Conservation (phyloP, 1,284 basidiomycete species). For the Leccinum subfulvum region DNA sequence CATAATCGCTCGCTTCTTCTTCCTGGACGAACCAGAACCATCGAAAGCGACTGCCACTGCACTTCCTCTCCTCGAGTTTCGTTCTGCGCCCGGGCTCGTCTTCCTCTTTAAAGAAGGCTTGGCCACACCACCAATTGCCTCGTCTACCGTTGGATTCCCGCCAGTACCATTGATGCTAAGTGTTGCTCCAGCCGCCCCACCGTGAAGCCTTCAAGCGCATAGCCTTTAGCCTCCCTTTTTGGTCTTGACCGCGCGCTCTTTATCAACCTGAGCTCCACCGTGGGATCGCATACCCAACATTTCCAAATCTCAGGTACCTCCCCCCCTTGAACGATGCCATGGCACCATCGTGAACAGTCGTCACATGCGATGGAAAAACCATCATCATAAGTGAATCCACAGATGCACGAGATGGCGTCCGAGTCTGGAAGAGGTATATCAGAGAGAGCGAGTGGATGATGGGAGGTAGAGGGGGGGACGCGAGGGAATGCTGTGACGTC, state of each 20-base stretch:
- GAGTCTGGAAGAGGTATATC: constrained; percentile 33
- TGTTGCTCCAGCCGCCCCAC: constrained; percentile 8
- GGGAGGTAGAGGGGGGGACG: constrained; percentile 26
- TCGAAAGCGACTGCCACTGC: constrained; percentile 39
- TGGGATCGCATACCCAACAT: constrained; percentile 61
- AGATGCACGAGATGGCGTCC: constrained; percentile 69
- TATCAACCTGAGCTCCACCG: constrained; percentile 37
- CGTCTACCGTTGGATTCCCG: constrained; percentile 15
- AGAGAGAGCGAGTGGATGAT: constrained; percentile 17
- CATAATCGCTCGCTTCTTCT: constrained; percentile 42
- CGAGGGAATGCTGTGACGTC: constrained; percentile 12
- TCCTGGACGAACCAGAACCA: constrained; percentile 35
- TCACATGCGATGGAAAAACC: constrained; percentile 94
- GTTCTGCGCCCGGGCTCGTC: constrained; percentile 46
- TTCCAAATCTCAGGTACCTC: constrained; percentile 75
- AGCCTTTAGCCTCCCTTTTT: constrained; percentile 19
- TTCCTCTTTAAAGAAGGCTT: constrained; percentile 32
- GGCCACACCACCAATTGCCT: constrained; percentile 12
- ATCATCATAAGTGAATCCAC: constrained; percentile 76
- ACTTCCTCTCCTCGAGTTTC: constrained; percentile 43
- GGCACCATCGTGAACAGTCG: constrained; percentile 85
- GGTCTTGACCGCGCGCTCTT: constrained; percentile 45
- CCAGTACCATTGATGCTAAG: constrained; percentile 16
- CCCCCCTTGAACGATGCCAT: constrained; percentile 64
- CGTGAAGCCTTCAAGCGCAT: constrained; percentile 29